Evolutionary conservation across 1,284 basidiomycete genomes (phyloP), one percentile per base, ranked within the genome.

Genomic region (Wolfiporia cocos): DNA sequence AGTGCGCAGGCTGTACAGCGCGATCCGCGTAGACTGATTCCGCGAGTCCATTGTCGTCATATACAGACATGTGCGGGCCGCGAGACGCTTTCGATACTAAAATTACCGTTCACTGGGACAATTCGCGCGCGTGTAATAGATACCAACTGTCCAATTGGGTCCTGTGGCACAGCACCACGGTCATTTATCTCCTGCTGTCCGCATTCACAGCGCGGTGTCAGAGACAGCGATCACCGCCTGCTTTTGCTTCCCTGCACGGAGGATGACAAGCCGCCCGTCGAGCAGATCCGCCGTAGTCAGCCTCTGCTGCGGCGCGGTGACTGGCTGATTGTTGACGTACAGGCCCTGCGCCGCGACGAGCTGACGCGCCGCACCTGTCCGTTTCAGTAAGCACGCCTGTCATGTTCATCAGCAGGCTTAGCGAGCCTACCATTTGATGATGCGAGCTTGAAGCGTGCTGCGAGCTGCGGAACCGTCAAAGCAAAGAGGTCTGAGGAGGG

Each of bases 241-340:
- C 39, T 82, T 85, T 48, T 84, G 78, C 62, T 84, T 90, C 4
- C 92, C 92, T 23, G 79, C 75, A 37, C 86, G 74, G 18, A 94
- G 51, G 43, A 94, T 74, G 9, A 74, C 76, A 5, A 93, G 56
- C 30, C 71, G 70, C 9, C 65, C 70, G 50, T 83, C 81, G 12
- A 93, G 65, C 28, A 94, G 66, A 50, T 84, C 71, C 0, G 52
- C 52, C 18, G 52, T 49, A n/a, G 57, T 48, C 15, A 90, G 51
- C 36, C 59, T 70, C 44, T 68, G 65, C 26, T 68, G 66, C 21
- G 74, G 62, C 28, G 73, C 65, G 7, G 44, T 47, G 22, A 79
- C 58, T 12, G 62, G 60, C 7, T 48, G 33, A 26, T 71, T 73
- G 49, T 82, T 82, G 35, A 83, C 44, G 50, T 74, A 73, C n/a